A percentile compares a stretch with the other conserved stretches of the same genome.
phyloP scores from a whole-genome alignment of 2,329 filamentous ascomycete genomes.

The Microdochium trichocladiopsis region DNA sequence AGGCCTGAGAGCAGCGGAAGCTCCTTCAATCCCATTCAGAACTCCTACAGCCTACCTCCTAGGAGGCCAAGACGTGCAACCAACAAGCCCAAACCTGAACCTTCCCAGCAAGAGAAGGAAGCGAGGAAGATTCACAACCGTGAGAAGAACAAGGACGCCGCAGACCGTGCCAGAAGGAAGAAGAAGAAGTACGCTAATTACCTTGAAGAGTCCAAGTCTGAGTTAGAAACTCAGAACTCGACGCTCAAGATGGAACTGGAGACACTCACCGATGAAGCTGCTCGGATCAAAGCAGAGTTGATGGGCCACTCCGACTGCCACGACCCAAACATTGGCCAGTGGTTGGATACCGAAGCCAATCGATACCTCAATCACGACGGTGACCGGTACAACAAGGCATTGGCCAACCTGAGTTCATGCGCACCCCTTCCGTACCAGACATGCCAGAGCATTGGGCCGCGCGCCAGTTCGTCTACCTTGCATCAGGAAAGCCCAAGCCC shows the following conservation, averaged over 20 bases:
- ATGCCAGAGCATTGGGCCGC: background rate
- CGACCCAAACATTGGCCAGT: constrained; percentile 43
- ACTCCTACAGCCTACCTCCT: constrained; percentile 1
- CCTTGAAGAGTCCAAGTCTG: constrained; percentile 37
- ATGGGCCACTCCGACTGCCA: constrained; percentile 46
- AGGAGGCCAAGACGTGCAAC: constrained; percentile 9
- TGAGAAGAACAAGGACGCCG: constrained; percentile 65
- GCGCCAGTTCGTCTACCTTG: background rate
- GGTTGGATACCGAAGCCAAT: constrained; percentile 44
- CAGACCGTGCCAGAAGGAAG: constrained; percentile 68
- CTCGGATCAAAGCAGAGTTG: constrained; percentile 39
- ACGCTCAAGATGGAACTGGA: constrained; percentile 35
- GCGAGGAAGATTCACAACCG: constrained; percentile 50
- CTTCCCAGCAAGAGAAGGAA: constrained; percentile 17
- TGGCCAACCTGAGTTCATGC: too few relatives aligned
- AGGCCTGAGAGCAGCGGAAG: background rate
- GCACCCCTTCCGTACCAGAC: background rate
- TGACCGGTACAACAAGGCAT: background rate
- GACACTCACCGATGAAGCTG: constrained; percentile 34
- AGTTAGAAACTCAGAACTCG: constrained; percentile 35
- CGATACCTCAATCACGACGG: constrained; percentile 3
- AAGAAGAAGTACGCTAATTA: constrained; percentile 46
- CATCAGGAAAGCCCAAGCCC: background rate
- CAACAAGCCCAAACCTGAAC: constrained; percentile 17
- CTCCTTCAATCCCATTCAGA: constrained; percentile 1